Evolutionary conservation across 345 rosid species (phyloP).

Genomic region (Rhodomyrtus tomentosa): DNA sequence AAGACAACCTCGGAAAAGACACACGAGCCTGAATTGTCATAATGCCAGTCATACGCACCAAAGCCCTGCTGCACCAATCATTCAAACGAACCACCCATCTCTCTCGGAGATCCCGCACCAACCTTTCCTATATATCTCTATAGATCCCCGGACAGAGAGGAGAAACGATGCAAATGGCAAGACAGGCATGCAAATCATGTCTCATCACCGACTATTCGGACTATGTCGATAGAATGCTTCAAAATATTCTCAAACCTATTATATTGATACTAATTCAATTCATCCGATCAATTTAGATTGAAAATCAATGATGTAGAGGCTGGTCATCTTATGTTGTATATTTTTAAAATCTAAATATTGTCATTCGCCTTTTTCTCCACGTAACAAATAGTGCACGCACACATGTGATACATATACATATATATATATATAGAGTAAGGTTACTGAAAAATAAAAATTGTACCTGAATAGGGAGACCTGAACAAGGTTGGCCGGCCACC

Average conservation of each 20-base stretch:
- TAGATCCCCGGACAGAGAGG: not conserved
- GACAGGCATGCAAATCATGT: not conserved
- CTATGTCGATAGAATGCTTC: no score
- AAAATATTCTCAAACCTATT: no score
- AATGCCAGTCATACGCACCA: not conserved
- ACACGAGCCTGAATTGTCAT: not conserved
- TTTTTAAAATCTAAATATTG: not conserved
- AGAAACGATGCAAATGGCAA: not conserved
- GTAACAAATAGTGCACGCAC: not conserved
- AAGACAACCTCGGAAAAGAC: not conserved
- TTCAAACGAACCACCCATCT: not conserved
- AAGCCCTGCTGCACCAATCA: not conserved
- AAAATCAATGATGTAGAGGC: no score
- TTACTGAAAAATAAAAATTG: not conserved
- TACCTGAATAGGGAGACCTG: constrained; percentile 97
- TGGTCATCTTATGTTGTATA: not conserved
- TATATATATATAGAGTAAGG: not conserved
- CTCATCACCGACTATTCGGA: not conserved
- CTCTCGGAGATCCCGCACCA: not conserved
- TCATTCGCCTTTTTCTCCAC: not conserved
- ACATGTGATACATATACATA: not conserved
- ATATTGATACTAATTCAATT: no score
- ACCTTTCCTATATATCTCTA: not conserved
- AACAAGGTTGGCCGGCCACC: constrained; percentile 99
- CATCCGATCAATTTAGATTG: no score